A percentile compares a stretch with the other conserved stretches of the same genome.
Conservation (phyloP, 352 stramenopile species). For the Phytopythium delawarense region DNA sequence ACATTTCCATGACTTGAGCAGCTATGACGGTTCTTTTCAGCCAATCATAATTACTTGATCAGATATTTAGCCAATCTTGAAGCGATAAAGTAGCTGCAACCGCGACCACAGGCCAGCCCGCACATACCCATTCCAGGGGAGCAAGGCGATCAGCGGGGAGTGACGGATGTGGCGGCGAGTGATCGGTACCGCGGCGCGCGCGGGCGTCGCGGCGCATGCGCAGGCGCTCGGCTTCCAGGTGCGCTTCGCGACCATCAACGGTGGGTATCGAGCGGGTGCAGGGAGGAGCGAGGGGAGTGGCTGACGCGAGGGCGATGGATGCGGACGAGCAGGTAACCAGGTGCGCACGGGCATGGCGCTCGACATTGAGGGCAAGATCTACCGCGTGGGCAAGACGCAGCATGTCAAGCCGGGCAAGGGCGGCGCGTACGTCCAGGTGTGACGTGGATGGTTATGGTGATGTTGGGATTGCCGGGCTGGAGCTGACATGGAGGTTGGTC, state of each 20-base stretch:
- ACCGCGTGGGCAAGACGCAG: slow-evolving; percentile 80
- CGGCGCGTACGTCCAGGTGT: slow-evolving; percentile 72
- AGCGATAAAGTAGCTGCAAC: background rate
- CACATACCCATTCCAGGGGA: background rate
- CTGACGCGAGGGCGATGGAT: background rate
- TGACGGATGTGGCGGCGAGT: slow-evolving; percentile 38
- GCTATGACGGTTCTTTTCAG: slow-evolving; percentile 11
- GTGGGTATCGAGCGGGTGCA: slow-evolving; percentile 11
- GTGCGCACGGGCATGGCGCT: slow-evolving; percentile 78
- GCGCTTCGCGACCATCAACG: slow-evolving; percentile 70
- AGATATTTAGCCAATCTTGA: slow-evolving; percentile 5
- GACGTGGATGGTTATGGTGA: background rate
- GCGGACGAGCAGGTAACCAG: slow-evolving; percentile 58
- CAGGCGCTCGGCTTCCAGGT: slow-evolving; percentile 22
- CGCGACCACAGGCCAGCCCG: background rate
- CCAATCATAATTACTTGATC: slow-evolving; percentile 10
- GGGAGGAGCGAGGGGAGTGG: background rate
- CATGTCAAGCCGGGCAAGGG: slow-evolving; percentile 85
- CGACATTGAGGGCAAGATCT: slow-evolving; percentile 81
- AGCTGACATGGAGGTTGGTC: background rate
- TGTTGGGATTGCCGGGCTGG: background rate
- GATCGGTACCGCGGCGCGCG: slow-evolving; percentile 28
- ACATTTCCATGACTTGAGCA: slow-evolving; percentile 4
- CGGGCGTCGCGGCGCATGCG: slow-evolving; percentile 8
- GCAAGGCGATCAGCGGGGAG: background rate